These are phyloP conservation scores for Entophlyctis luteolus DNA, from an alignment of 192 early-diverging fungal species.

Conservation along the genomic window DNA sequence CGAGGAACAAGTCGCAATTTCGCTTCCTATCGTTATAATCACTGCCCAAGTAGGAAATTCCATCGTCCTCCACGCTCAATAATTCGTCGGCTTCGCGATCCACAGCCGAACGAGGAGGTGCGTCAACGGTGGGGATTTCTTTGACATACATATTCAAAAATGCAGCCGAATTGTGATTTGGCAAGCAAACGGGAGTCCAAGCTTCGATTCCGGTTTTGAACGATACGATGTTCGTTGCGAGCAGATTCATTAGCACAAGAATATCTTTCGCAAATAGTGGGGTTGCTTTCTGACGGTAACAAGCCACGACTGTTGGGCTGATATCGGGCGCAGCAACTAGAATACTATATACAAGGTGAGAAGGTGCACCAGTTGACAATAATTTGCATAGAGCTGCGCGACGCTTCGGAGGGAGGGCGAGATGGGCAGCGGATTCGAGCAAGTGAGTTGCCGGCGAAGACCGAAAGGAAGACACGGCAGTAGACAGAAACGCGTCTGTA, in stretches of 20 bases:
- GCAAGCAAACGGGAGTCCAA: constrained; percentile 94
- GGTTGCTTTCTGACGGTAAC: constrained; percentile 61
- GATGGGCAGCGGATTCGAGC: constrained; percentile 70
- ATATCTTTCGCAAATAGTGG: constrained; percentile 79
- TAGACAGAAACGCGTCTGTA: constrained; percentile 78
- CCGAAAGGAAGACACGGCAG: constrained; percentile 66
- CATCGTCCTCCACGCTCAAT: background rate
- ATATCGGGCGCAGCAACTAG: too few species aligned
- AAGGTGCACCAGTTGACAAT: constrained; percentile 59
- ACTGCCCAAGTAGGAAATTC: background rate
- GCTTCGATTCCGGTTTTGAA: constrained; percentile 75
- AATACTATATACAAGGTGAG: too few species aligned
- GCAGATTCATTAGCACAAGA: constrained; percentile 77
- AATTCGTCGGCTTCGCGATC: background rate
- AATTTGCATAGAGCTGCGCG: constrained; percentile 67
- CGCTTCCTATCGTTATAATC: background rate
- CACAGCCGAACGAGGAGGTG: constrained; percentile 11
- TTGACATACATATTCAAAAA: constrained; percentile 87
- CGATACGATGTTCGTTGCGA: constrained; percentile 59
- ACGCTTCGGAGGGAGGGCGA: constrained; percentile 63
- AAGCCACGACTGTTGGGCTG: background rate
- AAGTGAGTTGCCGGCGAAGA: constrained; percentile 69
- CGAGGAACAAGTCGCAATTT: constrained; percentile 58
- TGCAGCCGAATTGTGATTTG: constrained; percentile 75
- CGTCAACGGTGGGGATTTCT: too few species aligned